These are phyloP conservation scores for Sugiyamaella neomexicana DNA, from an alignment of 1,139 yeast genomes.

Conservation along the genomic window DNA sequence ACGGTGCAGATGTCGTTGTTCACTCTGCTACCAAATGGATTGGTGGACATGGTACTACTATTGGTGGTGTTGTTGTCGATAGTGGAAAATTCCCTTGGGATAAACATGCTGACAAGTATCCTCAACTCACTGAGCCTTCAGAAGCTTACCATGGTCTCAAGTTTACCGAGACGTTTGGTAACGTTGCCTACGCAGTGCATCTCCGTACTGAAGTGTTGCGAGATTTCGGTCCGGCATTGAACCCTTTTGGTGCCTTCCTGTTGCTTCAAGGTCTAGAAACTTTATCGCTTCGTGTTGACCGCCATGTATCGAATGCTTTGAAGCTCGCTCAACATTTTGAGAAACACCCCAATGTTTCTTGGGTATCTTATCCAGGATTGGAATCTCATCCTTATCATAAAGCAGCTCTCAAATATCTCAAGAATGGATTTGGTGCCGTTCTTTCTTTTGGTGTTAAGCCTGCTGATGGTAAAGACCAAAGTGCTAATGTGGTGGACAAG, in stretches of 20 bases:
- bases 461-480: constrained; percentile 53
- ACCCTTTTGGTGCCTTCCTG: constrained; percentile 86
- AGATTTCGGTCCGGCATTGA: constrained; percentile 87
- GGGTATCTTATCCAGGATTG: constrained; percentile 93
- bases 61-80: constrained; percentile 89
- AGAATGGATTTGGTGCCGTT: constrained; percentile 80
- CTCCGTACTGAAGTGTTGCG: constrained; percentile 83
- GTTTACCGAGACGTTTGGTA: constrained; percentile 78
- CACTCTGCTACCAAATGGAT: constrained; percentile 99
- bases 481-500: constrained; percentile 78
- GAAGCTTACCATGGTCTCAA: constrained; percentile 92
- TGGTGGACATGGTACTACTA: constrained; percentile 95
- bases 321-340: constrained; percentile 78
- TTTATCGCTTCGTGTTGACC: constrained; percentile 85
- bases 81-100: constrained; percentile 92
- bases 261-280: constrained; percentile 92
- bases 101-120: constrained; percentile 77
- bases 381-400: constrained; percentile 80
- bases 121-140: constrained; percentile 86
- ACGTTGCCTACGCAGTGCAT: constrained; percentile 75
- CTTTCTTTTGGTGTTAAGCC: constrained; percentile 86
- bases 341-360: constrained; percentile 65
- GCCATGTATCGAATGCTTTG: constrained; percentile 85
- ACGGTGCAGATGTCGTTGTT: constrained; percentile 80
- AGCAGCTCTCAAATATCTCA: constrained; percentile 76